A percentile compares a stretch with the other conserved stretches of the same genome.
Evolutionary conservation across 805 yeast species (phyloP).

Genomic region (Lipomyces spencermartinsiae): DNA sequence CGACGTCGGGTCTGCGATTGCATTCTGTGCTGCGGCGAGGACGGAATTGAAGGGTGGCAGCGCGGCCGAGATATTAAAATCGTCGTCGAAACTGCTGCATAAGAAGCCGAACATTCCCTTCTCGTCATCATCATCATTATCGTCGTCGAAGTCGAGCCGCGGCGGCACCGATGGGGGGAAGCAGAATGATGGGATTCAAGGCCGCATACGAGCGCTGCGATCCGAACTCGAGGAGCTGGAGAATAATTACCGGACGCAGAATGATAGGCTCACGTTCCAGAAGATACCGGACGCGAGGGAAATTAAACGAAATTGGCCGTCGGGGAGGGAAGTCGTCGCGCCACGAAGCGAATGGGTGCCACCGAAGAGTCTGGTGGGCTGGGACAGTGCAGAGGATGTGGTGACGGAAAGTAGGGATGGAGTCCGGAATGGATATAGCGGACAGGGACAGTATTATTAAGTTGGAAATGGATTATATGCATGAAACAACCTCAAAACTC

Average conservation of each 20-base stretch:
- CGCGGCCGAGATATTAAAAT: constrained; percentile 11
- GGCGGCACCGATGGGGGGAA: constrained; percentile 2
- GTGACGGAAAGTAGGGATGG: neutral
- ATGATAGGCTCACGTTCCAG: constrained; percentile 45
- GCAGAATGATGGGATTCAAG: constrained; percentile 15
- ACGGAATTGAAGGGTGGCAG: constrained; percentile 33
- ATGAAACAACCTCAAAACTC: neutral
- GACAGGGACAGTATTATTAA: constrained; percentile 34
- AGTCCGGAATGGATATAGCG: constrained; percentile 20
- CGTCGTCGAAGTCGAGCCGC: neutral
- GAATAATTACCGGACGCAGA: constrained; percentile 42
- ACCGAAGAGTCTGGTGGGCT: constrained; percentile 27
- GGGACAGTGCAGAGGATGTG: constrained; percentile 23
- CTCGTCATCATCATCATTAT: constrained; percentile 8
- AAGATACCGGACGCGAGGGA: constrained; percentile 43
- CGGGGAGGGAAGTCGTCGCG: constrained; percentile 46
- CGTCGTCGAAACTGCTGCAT: constrained; percentile 12
- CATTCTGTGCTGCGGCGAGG: constrained; percentile 39
- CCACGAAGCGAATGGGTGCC: constrained; percentile 43
- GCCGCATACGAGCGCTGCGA: constrained; percentile 29
- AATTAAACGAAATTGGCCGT: constrained; percentile 44
- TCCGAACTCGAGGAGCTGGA: constrained; percentile 32
- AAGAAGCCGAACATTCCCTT: neutral
- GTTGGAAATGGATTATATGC: neutral
- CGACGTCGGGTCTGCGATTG: constrained; percentile 44